Evolutionary conservation across 148 eudicot species (phyloP).

Genomic region (Drosera capensis): DNA sequence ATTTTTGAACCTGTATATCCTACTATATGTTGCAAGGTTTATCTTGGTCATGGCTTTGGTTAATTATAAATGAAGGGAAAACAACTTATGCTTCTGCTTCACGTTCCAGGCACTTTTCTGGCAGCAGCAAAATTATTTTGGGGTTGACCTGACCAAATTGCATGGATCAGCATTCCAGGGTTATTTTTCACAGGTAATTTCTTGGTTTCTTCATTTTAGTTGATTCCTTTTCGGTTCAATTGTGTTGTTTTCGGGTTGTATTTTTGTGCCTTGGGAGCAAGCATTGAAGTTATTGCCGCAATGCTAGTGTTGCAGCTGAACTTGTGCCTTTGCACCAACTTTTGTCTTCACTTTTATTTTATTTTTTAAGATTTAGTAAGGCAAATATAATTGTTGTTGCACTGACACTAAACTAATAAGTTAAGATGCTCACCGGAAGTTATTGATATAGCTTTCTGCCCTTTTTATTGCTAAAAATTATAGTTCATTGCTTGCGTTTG

Average conservation of each 20-base stretch:
- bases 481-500: too few species aligned
- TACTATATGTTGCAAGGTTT: not conserved
- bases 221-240: not conserved
- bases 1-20: not conserved
- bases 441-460: too few species aligned
- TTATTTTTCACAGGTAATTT: conserved; percentile 74
- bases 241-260: not conserved
- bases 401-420: too few species aligned
- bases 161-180: conserved; percentile 81
- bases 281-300: too few species aligned
- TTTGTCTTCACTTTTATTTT: too few species aligned
- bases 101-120: conserved; percentile 81
- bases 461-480: too few species aligned
- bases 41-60: not conserved
- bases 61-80: not conserved
- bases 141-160: conserved; percentile 86
- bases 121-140: conserved; percentile 98
- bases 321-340: too few species aligned
- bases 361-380: too few species aligned
- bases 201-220: not conserved
- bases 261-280: too few species aligned
- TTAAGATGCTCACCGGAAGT: too few species aligned
- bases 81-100: conserved; percentile 6
- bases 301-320: too few species aligned
- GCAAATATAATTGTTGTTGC: too few species aligned